phyloP scores from a whole-genome alignment of 306 rosid species.

The Myrica gale region DNA sequence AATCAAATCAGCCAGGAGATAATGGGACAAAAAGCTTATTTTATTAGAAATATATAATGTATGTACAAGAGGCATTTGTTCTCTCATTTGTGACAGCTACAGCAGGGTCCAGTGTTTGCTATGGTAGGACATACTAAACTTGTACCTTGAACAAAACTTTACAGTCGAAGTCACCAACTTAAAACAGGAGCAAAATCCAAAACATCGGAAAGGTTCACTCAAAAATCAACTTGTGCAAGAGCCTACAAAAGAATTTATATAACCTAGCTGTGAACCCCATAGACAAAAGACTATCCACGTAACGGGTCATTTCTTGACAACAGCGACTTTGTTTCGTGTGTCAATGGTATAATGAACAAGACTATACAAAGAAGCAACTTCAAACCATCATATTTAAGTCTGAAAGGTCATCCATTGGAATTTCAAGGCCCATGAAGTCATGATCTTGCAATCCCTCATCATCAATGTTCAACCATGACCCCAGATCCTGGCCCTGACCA shows the following conservation, averaged over 20 bases:
- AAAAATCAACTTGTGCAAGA: conserved; percentile 72
- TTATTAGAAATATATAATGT: conserved; percentile 84
- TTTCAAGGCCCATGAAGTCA: conserved; percentile 98
- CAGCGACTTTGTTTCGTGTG: conserved; percentile 71
- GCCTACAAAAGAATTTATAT: conserved; percentile 93
- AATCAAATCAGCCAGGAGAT: conserved; percentile 9
- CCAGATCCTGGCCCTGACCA: conserved; percentile 87
- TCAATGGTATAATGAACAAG: conserved; percentile 91
- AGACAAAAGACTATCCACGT: conserved; percentile 61
- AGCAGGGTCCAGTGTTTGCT: conserved; percentile 76
- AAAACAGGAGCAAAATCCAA: conserved; percentile 64
- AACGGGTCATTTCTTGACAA: conserved; percentile 72
- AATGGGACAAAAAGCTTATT: conserved; percentile 56
- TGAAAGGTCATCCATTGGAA: conserved; percentile 99
- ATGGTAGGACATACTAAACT: conserved; percentile 70
- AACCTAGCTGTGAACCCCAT: conserved; percentile 73
- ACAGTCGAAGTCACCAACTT: conserved; percentile 76
- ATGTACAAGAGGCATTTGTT: conserved; percentile 82
- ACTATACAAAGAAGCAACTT: conserved; percentile 94
- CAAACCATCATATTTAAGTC: conserved; percentile 97
- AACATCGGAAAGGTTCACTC: conserved; percentile 85
- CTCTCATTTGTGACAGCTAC: conserved; percentile 78
- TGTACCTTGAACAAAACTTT: conserved; percentile 85
- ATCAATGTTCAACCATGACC: conserved; percentile 96
- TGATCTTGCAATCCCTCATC: conserved; percentile 88